Base-by-base conservation (phyloP, 2,329 filamentous ascomycete species). In the Paracorniculantispora psalliotae region DNA sequence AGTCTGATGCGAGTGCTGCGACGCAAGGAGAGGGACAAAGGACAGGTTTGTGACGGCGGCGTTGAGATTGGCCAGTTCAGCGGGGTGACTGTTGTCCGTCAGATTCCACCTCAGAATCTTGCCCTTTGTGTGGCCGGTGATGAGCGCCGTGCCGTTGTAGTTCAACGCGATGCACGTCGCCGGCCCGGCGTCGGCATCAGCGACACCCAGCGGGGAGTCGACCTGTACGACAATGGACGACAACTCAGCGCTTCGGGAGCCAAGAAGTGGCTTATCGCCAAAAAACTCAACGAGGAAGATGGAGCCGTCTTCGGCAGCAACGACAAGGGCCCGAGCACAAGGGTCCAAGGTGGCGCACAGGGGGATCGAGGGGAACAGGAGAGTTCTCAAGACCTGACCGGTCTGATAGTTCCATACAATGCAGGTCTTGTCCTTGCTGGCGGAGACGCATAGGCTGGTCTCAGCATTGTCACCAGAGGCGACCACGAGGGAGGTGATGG, bases 371-470 rank as follows among this genome's bases (percentile, higher is more conserved):
- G 90, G 85, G 59, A 97, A 84, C 43, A 97, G 80, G 63, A 96
- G 85, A 4, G 92, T 97, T 46, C 92, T 85, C 59, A 97, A 77
- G 12, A 88, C 79, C 61, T 85, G 83, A 41, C 91, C 91, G 0
- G 85, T 90, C 62, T 87, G 85, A 70, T 96, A 96, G 74, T 97
- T 92, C 94, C 94, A 99, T 61, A 96, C 80, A 67, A 96, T 87
- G 66, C 91, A 91, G 8, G 91, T 94, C 73, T 90, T 92, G 75
- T 97, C 94, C 66, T 84, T 86, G 64, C 91, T 91, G 7, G 87
- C 85, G 3, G 93, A 96, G 21, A 97, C 82, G 61, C 89, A 92
- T 61, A 97, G 86, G 71, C 90, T 93, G 60, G 88, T 88, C 66
- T 86, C 84, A 17, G 76, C 70, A 69, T 85, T 87, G 61, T 81